phyloP scores from a whole-genome alignment of 2,329 filamentous ascomycete species.

The Penicillium sp. region DNA sequence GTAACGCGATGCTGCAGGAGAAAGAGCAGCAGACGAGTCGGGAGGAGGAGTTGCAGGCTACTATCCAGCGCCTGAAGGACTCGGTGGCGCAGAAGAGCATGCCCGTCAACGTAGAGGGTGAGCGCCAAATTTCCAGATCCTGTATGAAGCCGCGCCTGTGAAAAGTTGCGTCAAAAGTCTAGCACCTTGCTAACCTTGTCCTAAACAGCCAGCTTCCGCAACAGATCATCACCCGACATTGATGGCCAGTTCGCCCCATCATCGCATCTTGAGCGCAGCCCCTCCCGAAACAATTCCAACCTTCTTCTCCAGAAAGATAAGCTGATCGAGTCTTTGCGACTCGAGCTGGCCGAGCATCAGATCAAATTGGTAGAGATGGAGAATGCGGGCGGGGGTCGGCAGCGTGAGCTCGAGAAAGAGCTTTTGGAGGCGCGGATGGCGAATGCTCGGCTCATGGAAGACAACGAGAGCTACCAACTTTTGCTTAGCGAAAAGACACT shows the following conservation, averaged over 20 bases:
- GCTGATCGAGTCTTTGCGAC: constrained; percentile 85
- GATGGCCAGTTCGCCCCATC: constrained; percentile 87
- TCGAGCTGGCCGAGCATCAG: constrained; percentile 92
- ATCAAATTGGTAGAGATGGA: constrained; percentile 95
- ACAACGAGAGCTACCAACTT: constrained; percentile 97
- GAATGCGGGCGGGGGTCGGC: constrained; percentile 83
- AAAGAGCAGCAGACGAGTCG: constrained; percentile 83
- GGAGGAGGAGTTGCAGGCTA: constrained; percentile 87
- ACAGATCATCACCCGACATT: constrained; percentile 62
- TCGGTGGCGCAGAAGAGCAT: constrained; percentile 75
- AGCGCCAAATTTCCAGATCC: constrained; percentile 55
- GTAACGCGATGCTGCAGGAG: constrained; percentile 83
- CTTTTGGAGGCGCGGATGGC: constrained; percentile 92
- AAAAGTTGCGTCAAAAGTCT: neutral
- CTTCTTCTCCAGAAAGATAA: constrained; percentile 94
- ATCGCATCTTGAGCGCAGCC: constrained; percentile 80
- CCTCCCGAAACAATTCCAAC: constrained; percentile 87
- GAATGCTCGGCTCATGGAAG: constrained; percentile 94
- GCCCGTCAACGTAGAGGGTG: constrained; percentile 55
- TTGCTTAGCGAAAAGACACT: constrained; percentile 93
- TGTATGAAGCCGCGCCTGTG: constrained; percentile 45
- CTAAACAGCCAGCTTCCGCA: constrained; percentile 52
- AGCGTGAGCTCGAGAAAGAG: constrained; percentile 87
- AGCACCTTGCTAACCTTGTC: constrained; percentile 22
- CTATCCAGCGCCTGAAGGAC: constrained; percentile 91